Evolutionary conservation across 805 yeast genomes (phyloP).

Genomic region (Suhomyces xylopsoci): DNA sequence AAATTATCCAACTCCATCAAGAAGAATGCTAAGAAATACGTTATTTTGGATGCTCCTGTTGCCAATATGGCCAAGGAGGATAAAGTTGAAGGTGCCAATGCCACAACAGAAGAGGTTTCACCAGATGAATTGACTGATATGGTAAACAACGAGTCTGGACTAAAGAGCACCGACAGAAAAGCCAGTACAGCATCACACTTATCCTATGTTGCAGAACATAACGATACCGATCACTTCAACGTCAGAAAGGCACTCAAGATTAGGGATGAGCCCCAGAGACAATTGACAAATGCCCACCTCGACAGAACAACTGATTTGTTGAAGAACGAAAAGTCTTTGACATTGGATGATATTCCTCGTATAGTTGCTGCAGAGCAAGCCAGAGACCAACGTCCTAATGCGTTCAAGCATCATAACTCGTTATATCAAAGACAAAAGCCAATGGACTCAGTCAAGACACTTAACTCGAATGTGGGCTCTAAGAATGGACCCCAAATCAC

Average conservation of each 20-base stretch:
- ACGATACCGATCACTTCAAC: constrained; percentile 26
- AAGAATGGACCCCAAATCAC: constrained; percentile 4
- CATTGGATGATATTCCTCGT: constrained; percentile 93
- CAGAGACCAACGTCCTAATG: constrained; percentile 87
- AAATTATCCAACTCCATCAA: constrained; percentile 52
- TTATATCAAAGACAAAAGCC: constrained; percentile 34
- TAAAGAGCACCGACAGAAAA: constrained; percentile 11
- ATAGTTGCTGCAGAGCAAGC: constrained; percentile 98
- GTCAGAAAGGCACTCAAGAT: constrained; percentile 27
- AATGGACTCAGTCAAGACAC: constrained; percentile 22
- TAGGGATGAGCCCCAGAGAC: constrained; percentile 38
- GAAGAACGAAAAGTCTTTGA: constrained; percentile 78
- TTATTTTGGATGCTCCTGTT: constrained; percentile 61
- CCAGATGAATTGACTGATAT: constrained; percentile 14
- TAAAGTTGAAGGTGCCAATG: constrained; percentile 10
- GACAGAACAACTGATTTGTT: constrained; percentile 68
- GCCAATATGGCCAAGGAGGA: constrained; percentile 38
- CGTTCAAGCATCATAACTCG: constrained; percentile 74
- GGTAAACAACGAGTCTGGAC: background rate
- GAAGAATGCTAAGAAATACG: constrained; percentile 63
- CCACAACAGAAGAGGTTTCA: constrained; percentile 13
- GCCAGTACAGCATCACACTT: constrained; percentile 24
- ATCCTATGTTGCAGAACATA: constrained; percentile 24
- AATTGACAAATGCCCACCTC: constrained; percentile 34
- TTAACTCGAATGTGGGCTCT: constrained; percentile 7